phyloP scores from a whole-genome alignment of 1,284 basidiomycete species.

The Marasmius tenuissimus region DNA sequence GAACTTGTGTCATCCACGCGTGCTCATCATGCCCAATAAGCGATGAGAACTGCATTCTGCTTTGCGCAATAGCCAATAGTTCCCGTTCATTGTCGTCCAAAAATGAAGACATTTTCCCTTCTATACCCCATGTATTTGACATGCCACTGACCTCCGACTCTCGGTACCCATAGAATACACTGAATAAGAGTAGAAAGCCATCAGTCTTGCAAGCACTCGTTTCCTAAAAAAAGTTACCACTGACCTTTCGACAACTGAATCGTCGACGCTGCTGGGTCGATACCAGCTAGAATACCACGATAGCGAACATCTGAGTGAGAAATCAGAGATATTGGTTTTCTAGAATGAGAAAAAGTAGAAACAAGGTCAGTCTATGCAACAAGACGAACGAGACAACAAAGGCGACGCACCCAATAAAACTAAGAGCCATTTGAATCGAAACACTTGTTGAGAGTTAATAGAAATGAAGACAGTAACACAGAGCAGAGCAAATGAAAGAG shows the following conservation, averaged over 20 bases:
- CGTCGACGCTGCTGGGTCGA: conserved; percentile 81
- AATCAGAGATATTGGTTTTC: conserved; percentile 87
- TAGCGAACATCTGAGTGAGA: conserved; percentile 91
- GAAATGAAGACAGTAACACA: background rate
- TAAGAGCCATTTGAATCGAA: conserved; percentile 18
- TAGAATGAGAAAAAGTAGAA: conserved; percentile 27
- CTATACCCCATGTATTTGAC: conserved; percentile 1
- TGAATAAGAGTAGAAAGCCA: conserved; percentile 26
- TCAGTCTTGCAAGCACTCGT: background rate
- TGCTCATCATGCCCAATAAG: too few species aligned
- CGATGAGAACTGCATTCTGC: too few species aligned
- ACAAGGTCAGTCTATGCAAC: too few species aligned
- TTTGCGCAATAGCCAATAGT: too few species aligned
- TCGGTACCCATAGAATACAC: conserved; percentile 91
- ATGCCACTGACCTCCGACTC: conserved; percentile 64
- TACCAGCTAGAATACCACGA: conserved; percentile 82
- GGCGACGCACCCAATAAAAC: conserved; percentile 18
- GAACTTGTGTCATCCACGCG: too few species aligned
- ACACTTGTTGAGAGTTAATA: background rate
- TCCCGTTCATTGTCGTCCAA: background rate
- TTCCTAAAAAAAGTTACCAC: conserved; percentile 17
- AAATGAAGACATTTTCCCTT: background rate
- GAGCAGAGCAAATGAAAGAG: background rate
- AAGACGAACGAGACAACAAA: background rate
- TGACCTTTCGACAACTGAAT: conserved; percentile 85